Evolutionary conservation across 2,329 filamentous ascomycete species (phyloP).

Genomic region (Stagonosporopsis chrysanthemi): DNA sequence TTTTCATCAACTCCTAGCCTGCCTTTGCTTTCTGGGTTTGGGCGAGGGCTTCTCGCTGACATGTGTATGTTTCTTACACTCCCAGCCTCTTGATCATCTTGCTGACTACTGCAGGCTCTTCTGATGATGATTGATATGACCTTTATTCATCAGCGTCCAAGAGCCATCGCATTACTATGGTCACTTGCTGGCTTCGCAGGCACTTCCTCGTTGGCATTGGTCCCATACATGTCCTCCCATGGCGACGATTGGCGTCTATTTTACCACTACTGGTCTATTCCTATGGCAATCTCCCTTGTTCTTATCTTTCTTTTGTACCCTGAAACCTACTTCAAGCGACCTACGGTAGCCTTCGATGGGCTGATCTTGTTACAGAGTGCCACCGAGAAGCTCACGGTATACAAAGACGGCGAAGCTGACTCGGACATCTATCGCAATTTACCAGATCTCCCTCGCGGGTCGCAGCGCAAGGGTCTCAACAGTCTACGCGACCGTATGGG

Average conservation of each 20-base stretch:
- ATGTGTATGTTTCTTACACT: conserved; percentile 28
- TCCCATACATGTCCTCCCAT: conserved; percentile 39
- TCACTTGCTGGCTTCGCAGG: conserved; percentile 37
- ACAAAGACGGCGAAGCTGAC: conserved; percentile 40
- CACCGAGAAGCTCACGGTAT: conserved; percentile 51
- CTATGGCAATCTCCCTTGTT: conserved; percentile 34
- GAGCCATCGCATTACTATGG: conserved; percentile 47
- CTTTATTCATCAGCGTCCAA: conserved; percentile 50
- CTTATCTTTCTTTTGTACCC: conserved; percentile 45
- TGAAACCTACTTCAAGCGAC: conserved; percentile 54
- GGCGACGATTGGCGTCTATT: conserved; percentile 44
- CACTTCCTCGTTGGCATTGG: conserved; percentile 31
- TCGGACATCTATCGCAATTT: conserved; percentile 37
- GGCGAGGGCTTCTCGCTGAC: conserved; percentile 43
- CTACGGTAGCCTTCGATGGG: conserved; percentile 53
- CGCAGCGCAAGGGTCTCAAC: conserved; percentile 11
- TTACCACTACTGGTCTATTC: conserved; percentile 44
- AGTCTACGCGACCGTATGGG: conserved; percentile 27
- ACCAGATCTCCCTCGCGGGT: conserved; percentile 22
- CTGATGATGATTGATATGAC: conserved; percentile 51
- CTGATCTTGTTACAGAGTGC: conserved; percentile 50
- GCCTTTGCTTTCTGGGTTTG: conserved; percentile 46
- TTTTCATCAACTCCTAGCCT: conserved; percentile 40
- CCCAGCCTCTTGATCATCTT: too few relatives aligned
- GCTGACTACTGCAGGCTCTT: conserved; percentile 36